These are phyloP conservation scores for Lichtheimia hyalospora DNA, from an alignment of 371 early-diverging fungal genomes.

Conservation along the genomic window DNA sequence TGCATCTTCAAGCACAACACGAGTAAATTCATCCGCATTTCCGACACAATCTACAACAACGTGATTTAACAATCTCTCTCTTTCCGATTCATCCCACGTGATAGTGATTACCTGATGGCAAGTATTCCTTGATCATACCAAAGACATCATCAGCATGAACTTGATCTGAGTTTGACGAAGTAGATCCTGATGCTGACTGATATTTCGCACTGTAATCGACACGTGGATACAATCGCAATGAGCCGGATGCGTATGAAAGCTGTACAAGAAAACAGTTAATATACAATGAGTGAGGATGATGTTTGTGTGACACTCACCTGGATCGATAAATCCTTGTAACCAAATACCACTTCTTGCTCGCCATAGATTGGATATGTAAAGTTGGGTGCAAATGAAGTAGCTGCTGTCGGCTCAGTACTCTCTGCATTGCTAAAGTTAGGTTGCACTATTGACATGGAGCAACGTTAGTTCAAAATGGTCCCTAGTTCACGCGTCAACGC, in stretches of 20 bases:
- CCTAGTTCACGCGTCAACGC: background rate
- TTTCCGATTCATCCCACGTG: background rate
- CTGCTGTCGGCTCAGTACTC: slow-evolving; percentile 8
- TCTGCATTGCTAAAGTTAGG: slow-evolving; percentile 7
- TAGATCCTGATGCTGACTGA: slow-evolving; percentile 9
- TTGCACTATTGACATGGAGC: slow-evolving; percentile 6
- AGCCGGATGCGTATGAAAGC: slow-evolving; percentile 80
- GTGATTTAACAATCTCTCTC: too few species aligned
- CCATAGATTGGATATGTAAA: slow-evolving; percentile 92
- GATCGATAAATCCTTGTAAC: slow-evolving; percentile 80
- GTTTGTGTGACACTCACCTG: slow-evolving; percentile 27
- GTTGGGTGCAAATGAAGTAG: slow-evolving; percentile 59
- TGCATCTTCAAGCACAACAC: slow-evolving; percentile 60
- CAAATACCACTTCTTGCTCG: slow-evolving; percentile 84
- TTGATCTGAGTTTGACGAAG: background rate
- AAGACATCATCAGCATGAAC: slow-evolving; percentile 45
- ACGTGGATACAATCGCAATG: slow-evolving; percentile 70
- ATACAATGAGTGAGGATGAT: background rate
- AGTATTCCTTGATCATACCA: slow-evolving; percentile 39
- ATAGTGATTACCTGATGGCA: slow-evolving; percentile 39
- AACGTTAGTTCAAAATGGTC: background rate
- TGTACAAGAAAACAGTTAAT: slow-evolving; percentile 14
- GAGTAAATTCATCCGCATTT: slow-evolving; percentile 62
- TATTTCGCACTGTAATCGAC: slow-evolving; percentile 57
- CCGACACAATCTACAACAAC: slow-evolving; percentile 42